Base-by-base conservation (phyloP, 192 early-diverging fungal genomes). In the Backusella macrospora region DNA sequence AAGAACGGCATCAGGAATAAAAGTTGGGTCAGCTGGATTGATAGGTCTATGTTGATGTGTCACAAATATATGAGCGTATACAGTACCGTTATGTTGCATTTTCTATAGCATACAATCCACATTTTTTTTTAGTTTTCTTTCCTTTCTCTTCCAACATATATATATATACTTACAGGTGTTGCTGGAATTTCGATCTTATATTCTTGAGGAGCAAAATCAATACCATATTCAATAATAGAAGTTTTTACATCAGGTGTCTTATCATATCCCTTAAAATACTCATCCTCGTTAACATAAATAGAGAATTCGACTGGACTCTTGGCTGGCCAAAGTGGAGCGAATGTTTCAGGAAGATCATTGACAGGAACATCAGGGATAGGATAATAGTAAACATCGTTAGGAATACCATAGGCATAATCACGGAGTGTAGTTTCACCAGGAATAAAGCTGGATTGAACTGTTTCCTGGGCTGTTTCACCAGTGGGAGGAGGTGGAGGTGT, bases 21-120 rank as follows among this genome's bases (percentile, higher is more conserved):
- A 90, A 5, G 45, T 68, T 34, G 45, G 48, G 47, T 75, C 66
- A 10, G 40, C 18, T 14, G 88, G 88, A 75, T 88, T 68, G 42
- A 86, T 75, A 6, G 79, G 52, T 6, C 76, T 73, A 23, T 74
- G 74, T 9, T 83, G 59, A 40, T 81, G 80, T 37, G 78, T 72
- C 42, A 90, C 74, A 84, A 85, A 90, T n/a, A 90, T 80, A 47
- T 90, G 88, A 37, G 88, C 88, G 62, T 85, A 90, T 0, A 88
- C 65, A 13, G 88, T 84, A 44, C 85, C 87, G 68, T 90, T 90
- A 40, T 86, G 71, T 72, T 84, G 84, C 4, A 89, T 78, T 68
- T 81, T 70, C 87, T 85, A 65, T 29, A 42, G 1, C 29, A 37
- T 23, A 65, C 75, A 49, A 16, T 37, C 63, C 43, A 15, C 29